A percentile compares a stretch with the other conserved stretches of the same genome.
Conservation (phyloP, 1,139 yeast genomes). For the Scheffersomyces quercinus region DNA sequence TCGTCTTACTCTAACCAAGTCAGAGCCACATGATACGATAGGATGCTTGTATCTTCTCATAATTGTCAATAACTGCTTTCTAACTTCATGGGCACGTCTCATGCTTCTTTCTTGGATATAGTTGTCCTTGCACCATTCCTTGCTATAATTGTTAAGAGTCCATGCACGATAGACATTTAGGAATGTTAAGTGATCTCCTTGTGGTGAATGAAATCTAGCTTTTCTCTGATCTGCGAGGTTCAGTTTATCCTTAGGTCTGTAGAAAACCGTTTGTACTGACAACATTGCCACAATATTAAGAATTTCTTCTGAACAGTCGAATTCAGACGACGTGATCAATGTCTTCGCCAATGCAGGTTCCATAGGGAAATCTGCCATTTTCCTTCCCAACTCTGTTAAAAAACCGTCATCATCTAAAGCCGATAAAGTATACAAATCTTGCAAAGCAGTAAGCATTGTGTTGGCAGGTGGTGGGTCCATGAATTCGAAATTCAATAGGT, state of each 20-base stretch:
- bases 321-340: slow-evolving; percentile 69
- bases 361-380: slow-evolving; percentile 95
- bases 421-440: slow-evolving; percentile 76
- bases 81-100: slow-evolving; percentile 76
- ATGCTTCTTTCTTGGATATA: slow-evolving; percentile 80
- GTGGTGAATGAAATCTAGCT: slow-evolving; percentile 70
- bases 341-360: slow-evolving; percentile 90
- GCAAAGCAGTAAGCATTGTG: slow-evolving; percentile 75
- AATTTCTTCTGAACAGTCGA: slow-evolving; percentile 80
- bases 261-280: slow-evolving; percentile 82
- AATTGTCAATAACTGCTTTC: slow-evolving; percentile 66
- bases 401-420: slow-evolving; percentile 82
- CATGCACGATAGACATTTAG: slow-evolving; percentile 81
- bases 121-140: slow-evolving; percentile 79
- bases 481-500: slow-evolving; percentile 76
- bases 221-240: slow-evolving; percentile 74
- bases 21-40: slow-evolving; percentile 60
- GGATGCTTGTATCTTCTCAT: slow-evolving; percentile 57
- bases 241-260: slow-evolving; percentile 80
- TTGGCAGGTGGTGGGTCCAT: slow-evolving; percentile 92
- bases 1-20: slow-evolving; percentile 62
- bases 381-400: slow-evolving; percentile 71
- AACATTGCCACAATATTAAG: slow-evolving; percentile 88
- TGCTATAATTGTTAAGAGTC: slow-evolving; percentile 61
- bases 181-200: slow-evolving; percentile 86